phyloP scores from a whole-genome alignment of 257 asterid genomes.

The Capsicum rhomboideum region DNA sequence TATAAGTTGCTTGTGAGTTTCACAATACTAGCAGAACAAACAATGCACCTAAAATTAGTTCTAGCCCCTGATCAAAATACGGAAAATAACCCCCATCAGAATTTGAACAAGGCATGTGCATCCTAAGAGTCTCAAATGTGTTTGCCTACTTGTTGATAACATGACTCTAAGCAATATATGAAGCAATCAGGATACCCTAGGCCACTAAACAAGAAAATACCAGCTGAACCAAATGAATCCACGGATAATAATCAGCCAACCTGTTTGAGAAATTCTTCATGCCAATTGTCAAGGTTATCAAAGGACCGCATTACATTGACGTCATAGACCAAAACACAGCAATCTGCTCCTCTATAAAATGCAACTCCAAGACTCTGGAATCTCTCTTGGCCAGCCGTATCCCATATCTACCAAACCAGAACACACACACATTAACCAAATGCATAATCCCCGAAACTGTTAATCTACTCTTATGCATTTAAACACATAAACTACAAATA shows the following conservation, averaged over 20 bases:
- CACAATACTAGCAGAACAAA: neutral
- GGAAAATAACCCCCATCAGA: neutral
- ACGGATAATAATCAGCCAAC: slow-evolving; percentile 25
- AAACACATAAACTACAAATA: neutral
- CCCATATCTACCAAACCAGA: slow-evolving; percentile 68
- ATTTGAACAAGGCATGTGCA: neutral
- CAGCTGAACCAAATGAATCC: neutral
- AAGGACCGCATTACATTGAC: slow-evolving; percentile 88
- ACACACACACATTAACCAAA: neutral
- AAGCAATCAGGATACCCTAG: neutral
- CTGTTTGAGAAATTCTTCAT: slow-evolving; percentile 96
- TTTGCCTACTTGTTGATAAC: neutral
- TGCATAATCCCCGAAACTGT: neutral
- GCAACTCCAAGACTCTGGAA: slow-evolving; percentile 98
- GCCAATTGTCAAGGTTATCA: slow-evolving; percentile 93
- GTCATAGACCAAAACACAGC: slow-evolving; percentile 89
- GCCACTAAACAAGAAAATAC: neutral
- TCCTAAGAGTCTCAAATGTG: neutral
- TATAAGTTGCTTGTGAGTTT: neutral
- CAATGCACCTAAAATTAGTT: neutral
- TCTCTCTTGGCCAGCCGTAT: slow-evolving; percentile 98
- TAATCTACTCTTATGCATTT: neutral
- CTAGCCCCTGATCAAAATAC: neutral
- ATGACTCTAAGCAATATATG: neutral
- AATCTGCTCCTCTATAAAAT: slow-evolving; percentile 94